These are phyloP conservation scores for Penicillium diatomitis DNA, from an alignment of 495 filamentous ascomycete genomes.

Conservation along the genomic window DNA sequence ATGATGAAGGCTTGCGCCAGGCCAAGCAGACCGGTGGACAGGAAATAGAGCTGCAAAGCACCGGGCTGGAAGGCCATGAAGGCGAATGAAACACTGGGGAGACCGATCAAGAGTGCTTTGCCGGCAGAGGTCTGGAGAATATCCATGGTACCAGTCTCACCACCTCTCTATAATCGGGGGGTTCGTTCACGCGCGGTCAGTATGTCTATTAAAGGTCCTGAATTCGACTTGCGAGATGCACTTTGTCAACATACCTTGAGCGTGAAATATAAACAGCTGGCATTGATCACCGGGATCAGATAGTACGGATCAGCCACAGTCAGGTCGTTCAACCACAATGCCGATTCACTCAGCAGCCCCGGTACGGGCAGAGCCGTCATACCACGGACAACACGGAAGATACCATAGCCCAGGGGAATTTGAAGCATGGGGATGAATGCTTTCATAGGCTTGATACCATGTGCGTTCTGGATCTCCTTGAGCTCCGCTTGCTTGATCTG, in stretches of 20 bases:
- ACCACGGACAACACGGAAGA: conserved; percentile 63
- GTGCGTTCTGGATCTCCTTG: conserved; percentile 32
- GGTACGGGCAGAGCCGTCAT: conserved; percentile 78
- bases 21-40: conserved; percentile 45
- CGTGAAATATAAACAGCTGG: conserved; percentile 40
- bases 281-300: conserved; percentile 54
- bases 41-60: conserved; percentile 65
- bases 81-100: conserved; percentile 53
- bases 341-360: conserved; percentile 56
- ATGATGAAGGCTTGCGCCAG: conserved; percentile 49
- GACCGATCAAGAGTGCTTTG: conserved; percentile 42
- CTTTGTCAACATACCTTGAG: conserved; percentile 41
- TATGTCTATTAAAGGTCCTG: too few relatives aligned
- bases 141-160: conserved; percentile 34
- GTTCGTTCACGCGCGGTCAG: too few relatives aligned
- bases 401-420: conserved; percentile 64
- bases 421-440: conserved; percentile 53
- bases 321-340: conserved; percentile 73
- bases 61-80: conserved; percentile 60
- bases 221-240: too few relatives aligned
- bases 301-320: conserved; percentile 67
- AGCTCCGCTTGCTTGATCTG: conserved; percentile 39
- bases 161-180: conserved; percentile 36
- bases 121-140: conserved; percentile 22
- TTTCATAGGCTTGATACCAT: conserved; percentile 46